Base-by-base conservation (phyloP, 345 rosid species). In the Aquilaria sinensis region DNA sequence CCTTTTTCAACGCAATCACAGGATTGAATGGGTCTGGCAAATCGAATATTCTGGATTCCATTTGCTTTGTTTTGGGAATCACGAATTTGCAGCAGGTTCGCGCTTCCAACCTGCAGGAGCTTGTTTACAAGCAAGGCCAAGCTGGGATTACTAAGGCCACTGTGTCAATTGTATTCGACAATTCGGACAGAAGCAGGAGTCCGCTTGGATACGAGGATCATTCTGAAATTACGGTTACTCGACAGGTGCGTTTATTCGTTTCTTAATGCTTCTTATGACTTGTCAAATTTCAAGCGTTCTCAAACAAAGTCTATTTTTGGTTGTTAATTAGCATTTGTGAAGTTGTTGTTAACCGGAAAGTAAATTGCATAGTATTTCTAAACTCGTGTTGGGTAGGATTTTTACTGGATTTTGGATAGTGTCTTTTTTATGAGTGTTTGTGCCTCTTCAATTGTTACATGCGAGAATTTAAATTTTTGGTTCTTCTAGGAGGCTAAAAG, bases 91-190 rank as follows among this genome's bases (percentile, higher is more conserved):
- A 91, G 80, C 99, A 94, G 70, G 99, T 94, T 66, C 91, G 97
- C 16, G 99, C 99, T 49, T 77, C 97, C 5, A 94, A 91, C 73
- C 89, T 94, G 14, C 99, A 94, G 73, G 99, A 94, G 86, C 90
- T 91, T 47, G 99, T 94, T 6, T 94, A 94, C 79, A 94, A 94
- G 85, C 99, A 94, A 80, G 99, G 99, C 1, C 99, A 94, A 74
- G 99, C 99, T 50, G 99, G 99, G 53, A 89, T 94, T 32, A 91
- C 99, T 9, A 94, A 89, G 55, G 96, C 97, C 7, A 94, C 99
- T 0, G 99, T 94, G 2, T 91, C 96, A 1, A 75, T 94, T 33
- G 82, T 90, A 45, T 94, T 94, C 10, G 96, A 91, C 63, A 94
- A 94, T 45, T 85, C 96, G n/a, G 83, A 94, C 53, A 63, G 92